phyloP scores from a whole-genome alignment of 768 basidiomycete genomes.

The Solioccasus polychromus region DNA sequence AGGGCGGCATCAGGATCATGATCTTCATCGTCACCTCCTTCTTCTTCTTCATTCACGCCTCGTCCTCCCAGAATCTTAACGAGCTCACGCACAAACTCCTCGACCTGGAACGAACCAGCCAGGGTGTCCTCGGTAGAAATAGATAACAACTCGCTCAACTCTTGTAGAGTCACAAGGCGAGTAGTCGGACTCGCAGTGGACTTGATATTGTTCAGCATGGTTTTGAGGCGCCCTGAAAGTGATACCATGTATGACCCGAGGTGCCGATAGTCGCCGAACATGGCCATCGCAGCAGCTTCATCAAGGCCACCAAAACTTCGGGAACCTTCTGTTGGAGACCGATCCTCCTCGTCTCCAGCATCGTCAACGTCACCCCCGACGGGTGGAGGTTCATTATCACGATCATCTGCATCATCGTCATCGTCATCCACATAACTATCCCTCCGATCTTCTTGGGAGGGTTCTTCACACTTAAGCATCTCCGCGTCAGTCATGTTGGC shows the following conservation, averaged over 20 bases:
- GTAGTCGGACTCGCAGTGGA: constrained; percentile 79
- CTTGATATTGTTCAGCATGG: constrained; percentile 87
- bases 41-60: constrained; percentile 68
- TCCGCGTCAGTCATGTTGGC: constrained; percentile 74
- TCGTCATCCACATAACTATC: constrained; percentile 41
- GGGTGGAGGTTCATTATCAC: constrained; percentile 44
- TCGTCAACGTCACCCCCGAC: constrained; percentile 49
- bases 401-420: constrained; percentile 44
- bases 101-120: constrained; percentile 93
- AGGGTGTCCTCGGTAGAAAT: constrained; percentile 98
- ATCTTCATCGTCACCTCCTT: constrained; percentile 61
- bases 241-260: constrained; percentile 93
- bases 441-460: constrained; percentile 45
- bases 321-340: constrained; percentile 34
- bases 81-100: constrained; percentile 87
- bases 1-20: constrained; percentile 85
- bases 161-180: constrained; percentile 86
- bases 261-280: constrained; percentile 84
- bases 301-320: constrained; percentile 53
- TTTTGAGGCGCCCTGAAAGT: constrained; percentile 83
- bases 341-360: constrained; percentile 38
- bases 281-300: constrained; percentile 71
- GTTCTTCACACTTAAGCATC: constrained; percentile 43
- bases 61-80: constrained; percentile 87
- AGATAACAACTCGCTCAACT: constrained; percentile 90